Evolutionary conservation across 2,329 filamentous ascomycete genomes (phyloP).

Genomic region (Thelonectria discophora): DNA sequence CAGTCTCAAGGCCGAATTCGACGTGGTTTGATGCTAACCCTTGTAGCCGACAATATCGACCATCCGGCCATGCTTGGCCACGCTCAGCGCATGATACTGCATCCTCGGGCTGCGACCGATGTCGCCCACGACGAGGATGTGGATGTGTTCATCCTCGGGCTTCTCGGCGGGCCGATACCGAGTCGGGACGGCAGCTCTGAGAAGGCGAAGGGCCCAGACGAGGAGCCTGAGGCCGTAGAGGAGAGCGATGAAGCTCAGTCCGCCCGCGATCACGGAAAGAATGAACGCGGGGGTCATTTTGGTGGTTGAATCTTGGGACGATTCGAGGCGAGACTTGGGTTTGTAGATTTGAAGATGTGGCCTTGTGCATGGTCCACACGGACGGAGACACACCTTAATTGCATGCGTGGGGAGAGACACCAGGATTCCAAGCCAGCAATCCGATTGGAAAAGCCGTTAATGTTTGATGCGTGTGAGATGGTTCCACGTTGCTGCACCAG

Average conservation of each 20-base stretch:
- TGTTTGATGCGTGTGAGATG: not conserved
- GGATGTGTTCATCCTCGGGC: conserved; percentile 60
- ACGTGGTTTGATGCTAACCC: conserved; percentile 57
- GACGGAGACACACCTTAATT: conserved; percentile 7
- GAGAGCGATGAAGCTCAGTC: conserved; percentile 46
- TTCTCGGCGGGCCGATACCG: conserved; percentile 48
- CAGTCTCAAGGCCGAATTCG: not conserved
- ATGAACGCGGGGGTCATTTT: conserved; percentile 44
- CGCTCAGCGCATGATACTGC: conserved; percentile 96
- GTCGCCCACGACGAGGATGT: conserved; percentile 92
- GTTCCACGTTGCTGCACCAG: not conserved
- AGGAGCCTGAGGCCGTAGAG: conserved; percentile 35
- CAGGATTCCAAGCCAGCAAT: not conserved
- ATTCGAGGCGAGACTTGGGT: conserved; percentile 10
- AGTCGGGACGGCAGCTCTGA: conserved; percentile 45
- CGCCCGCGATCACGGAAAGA: conserved; percentile 48
- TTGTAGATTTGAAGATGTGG: conserved; percentile 20
- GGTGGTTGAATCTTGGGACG: conserved; percentile 18
- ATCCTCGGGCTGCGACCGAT: conserved; percentile 96
- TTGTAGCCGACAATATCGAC: conserved; percentile 91
- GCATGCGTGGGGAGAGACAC: conserved; percentile 2
- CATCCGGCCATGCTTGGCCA: conserved; percentile 80
- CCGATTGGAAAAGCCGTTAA: not conserved
- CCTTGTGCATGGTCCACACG: conserved; percentile 19
- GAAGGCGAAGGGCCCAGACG: conserved; percentile 35